Evolutionary conservation across 768 basidiomycete species (phyloP).

Genomic region (Mycena vulgaris): DNA sequence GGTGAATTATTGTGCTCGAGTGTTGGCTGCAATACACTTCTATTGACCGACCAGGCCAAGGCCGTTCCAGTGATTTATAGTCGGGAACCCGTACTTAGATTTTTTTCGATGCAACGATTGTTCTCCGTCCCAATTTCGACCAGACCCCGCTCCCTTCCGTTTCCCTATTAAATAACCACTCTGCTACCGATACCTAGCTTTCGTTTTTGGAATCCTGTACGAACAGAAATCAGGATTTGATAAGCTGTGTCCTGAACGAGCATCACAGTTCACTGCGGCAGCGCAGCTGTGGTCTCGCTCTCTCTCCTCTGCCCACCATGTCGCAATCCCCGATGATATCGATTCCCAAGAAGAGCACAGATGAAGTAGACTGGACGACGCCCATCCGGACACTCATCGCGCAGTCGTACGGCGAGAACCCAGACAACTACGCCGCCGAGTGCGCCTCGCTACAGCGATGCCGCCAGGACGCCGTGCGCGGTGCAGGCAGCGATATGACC

Average conservation of each 20-base stretch:
- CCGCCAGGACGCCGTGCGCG: conserved; percentile 95
- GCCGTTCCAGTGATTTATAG: too few relatives aligned
- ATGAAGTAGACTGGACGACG: conserved; percentile 96
- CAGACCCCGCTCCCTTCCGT: too few relatives aligned
- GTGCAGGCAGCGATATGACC: conserved; percentile 96
- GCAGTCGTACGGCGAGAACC: conserved; percentile 94
- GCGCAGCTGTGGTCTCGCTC: background rate
- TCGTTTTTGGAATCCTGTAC: too few relatives aligned
- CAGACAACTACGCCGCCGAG: conserved; percentile 90
- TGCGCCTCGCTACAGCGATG: conserved; percentile 89
- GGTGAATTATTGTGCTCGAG: too few relatives aligned
- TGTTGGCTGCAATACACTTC: too few relatives aligned
- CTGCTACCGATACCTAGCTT: too few relatives aligned
- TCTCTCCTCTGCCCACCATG: conserved; percentile 55
- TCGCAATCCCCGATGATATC: conserved; percentile 92
- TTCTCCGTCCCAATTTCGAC: too few relatives aligned
- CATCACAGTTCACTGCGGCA: background rate
- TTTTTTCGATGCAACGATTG: too few relatives aligned
- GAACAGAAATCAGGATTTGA: too few relatives aligned
- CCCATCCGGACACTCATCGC: conserved; percentile 90
- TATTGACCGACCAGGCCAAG: too few relatives aligned
- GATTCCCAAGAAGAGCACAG: conserved; percentile 94
- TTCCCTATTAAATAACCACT: too few relatives aligned
- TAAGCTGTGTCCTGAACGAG: background rate
- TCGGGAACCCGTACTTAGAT: too few relatives aligned